A percentile compares a stretch with the other conserved stretches of the same genome.
Conservation (phyloP, 352 stramenopile genomes). For the Globisporangium acanthophoron region DNA sequence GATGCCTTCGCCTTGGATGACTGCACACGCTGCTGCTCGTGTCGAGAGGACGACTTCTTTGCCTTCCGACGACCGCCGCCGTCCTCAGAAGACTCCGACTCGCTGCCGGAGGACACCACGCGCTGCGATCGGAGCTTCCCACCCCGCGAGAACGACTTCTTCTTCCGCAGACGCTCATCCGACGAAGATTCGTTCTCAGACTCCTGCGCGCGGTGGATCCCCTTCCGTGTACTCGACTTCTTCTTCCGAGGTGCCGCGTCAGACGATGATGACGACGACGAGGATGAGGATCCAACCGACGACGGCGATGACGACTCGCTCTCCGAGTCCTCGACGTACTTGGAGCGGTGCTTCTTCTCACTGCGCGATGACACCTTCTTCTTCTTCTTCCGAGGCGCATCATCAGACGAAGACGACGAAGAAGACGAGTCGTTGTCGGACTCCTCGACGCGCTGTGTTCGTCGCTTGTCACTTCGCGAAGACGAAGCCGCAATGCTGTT, state of each 20-base stretch:
- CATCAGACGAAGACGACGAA: not conserved
- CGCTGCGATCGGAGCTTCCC: slow-evolving; percentile 1
- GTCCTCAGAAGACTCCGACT: not conserved
- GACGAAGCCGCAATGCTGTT: not conserved
- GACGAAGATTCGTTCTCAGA: not conserved
- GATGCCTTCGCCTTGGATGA: slow-evolving; percentile 1
- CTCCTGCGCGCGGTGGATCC: not conserved
- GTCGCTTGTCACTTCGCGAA: slow-evolving; percentile 2
- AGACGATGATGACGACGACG: not conserved
- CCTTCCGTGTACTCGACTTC: not conserved
- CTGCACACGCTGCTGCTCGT: slow-evolving; percentile 3
- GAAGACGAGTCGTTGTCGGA: slow-evolving; percentile 1
- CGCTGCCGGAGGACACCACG: not conserved
- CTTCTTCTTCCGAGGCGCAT: not conserved
- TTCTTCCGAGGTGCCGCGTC: not conserved
- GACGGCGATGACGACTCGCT: not conserved
- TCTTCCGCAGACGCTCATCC: not conserved
- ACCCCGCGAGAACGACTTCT: not conserved
- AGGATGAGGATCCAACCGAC: not conserved
- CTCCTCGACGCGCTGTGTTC: not conserved
- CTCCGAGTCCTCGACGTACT: not conserved
- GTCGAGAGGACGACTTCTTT: slow-evolving; percentile 8
- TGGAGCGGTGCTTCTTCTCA: not conserved
- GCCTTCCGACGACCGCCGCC: slow-evolving; percentile 4
- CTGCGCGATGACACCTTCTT: slow-evolving; percentile 1